Base-by-base conservation (phyloP, 306 rosid species). In the Pyrus betulifolia region DNA sequence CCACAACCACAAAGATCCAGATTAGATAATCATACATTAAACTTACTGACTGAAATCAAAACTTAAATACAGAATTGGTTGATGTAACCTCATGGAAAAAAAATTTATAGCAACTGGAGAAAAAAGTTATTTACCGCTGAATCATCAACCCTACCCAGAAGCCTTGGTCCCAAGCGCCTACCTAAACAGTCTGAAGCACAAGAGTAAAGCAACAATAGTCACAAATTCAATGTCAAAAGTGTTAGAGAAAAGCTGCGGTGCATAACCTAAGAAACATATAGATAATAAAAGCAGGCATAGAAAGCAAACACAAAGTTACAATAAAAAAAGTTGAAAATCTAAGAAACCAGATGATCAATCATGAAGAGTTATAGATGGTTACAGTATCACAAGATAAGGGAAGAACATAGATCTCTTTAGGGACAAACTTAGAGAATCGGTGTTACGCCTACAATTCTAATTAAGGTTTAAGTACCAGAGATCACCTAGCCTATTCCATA, bases 151-250 rank as follows among this genome's bases (percentile, higher is more conserved):
- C 99, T 88, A 70, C 97, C 87, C 62, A 96, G 97, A 88, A 96
- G 87, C 88, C 91, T 87, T 75, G 99, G 99, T 85, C 99, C 98
- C 84, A 92, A 88, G 77, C 98, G 96, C 84, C 99, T 91, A 67
- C 99, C 99, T 86, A 96, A 88, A 84, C 99, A 96, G 87, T 88
- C 99, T 96, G 91, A 74, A 85, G 81, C 72, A 83, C 71, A 74
- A 70, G 80, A 87, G 70, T 11, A 72, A 60, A 78, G 49, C 74
- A 79, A 51, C 75, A 62, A 78, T 52, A 78, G 79, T 82, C 67
- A 84, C 55, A 10, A 35, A 59, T 81, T 74, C 69, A 75, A 69
- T 61, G 69, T 35, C 58, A 64, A 67, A 67, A 75, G 44, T 58
- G 70, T n/a, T 6, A 69, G 44, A 72, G 18, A 77, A 51, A 14